phyloP scores from a whole-genome alignment of 2,329 filamentous ascomycete species.

The Exophiala alcalophila region DNA sequence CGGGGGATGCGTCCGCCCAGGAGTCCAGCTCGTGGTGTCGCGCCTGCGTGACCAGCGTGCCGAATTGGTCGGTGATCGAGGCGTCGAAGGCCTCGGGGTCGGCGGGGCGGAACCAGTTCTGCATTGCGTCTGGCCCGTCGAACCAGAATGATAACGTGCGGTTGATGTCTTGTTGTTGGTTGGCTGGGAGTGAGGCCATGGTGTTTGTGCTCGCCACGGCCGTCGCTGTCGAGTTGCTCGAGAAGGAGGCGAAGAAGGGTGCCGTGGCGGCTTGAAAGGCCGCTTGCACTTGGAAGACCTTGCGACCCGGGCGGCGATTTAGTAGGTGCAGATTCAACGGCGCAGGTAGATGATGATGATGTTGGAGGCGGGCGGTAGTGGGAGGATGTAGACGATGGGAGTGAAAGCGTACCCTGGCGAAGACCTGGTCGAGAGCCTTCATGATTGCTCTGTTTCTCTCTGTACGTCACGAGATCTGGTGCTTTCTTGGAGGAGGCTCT shows the following conservation, averaged over 20 bases:
- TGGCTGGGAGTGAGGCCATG: constrained; percentile 6
- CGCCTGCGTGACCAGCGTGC: constrained; percentile 26
- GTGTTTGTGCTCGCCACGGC: background rate
- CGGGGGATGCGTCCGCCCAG: constrained; percentile 22
- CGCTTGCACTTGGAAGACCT: constrained; percentile 22
- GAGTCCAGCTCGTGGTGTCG: constrained; percentile 26
- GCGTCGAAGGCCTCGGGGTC: constrained; percentile 22
- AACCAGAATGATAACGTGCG: constrained; percentile 34
- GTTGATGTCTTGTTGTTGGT: constrained; percentile 13
- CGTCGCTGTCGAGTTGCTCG: constrained; percentile 1
- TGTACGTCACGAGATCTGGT: too few species aligned
- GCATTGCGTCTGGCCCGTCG: constrained; percentile 19
- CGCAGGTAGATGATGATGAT: background rate
- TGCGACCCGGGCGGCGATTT: constrained; percentile 4
- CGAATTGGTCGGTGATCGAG: constrained; percentile 27
- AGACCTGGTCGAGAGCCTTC: constrained; percentile 14
- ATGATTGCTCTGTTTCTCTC: constrained; percentile 1
- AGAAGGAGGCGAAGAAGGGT: constrained; percentile 7
- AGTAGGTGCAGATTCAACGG: constrained; percentile 3
- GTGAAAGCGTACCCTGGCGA: constrained; percentile 17
- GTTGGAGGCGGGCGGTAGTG: background rate
- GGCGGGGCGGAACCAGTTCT: constrained; percentile 26
- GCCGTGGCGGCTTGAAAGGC: constrained; percentile 6
- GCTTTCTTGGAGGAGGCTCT: background rate
- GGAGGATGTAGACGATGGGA: constrained; percentile 1